Percentiles rank a stretch among this genome's conserved stretches.
Evolutionary conservation across 2,329 filamentous ascomycete genomes (phyloP).

Genomic region (Cadophora luteo-olivacea): DNA sequence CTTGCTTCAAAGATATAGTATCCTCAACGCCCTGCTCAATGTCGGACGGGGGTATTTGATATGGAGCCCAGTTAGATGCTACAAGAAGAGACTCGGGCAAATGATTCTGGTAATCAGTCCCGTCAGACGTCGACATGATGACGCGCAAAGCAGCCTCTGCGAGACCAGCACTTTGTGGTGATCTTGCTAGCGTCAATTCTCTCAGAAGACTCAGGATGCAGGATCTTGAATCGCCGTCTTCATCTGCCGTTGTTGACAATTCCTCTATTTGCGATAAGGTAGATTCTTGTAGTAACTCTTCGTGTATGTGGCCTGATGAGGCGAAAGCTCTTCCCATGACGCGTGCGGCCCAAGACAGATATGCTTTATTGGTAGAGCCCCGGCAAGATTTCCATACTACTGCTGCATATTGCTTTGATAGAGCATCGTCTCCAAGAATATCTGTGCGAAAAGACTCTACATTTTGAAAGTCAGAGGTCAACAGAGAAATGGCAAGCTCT

Average conservation of each 20-base stretch:
- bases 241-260: slow-evolving; percentile 32
- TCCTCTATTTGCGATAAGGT: slow-evolving; percentile 55
- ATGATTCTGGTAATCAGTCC: slow-evolving; percentile 55
- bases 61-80: slow-evolving; percentile 64
- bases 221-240: slow-evolving; percentile 64
- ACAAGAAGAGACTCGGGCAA: slow-evolving; percentile 58
- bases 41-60: slow-evolving; percentile 63
- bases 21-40: slow-evolving; percentile 21
- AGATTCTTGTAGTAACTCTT: slow-evolving; percentile 66
- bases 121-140: slow-evolving; percentile 55
- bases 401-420: slow-evolving; percentile 66
- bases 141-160: slow-evolving; percentile 66
- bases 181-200: slow-evolving; percentile 63
- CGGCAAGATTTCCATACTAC: slow-evolving; percentile 80
- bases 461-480: slow-evolving; percentile 77
- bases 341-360: slow-evolving; percentile 83
- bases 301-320: slow-evolving; percentile 71
- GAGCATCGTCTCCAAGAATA: slow-evolving; percentile 70
- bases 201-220: slow-evolving; percentile 68
- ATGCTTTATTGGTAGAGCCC: slow-evolving; percentile 67
- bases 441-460: slow-evolving; percentile 66
- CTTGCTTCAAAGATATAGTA: slow-evolving; percentile 21
- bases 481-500: slow-evolving; percentile 71
- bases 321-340: slow-evolving; percentile 86
- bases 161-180: slow-evolving; percentile 61